Base-by-base conservation (phyloP, 768 basidiomycete species). In the Atractiella rhizophila region DNA sequence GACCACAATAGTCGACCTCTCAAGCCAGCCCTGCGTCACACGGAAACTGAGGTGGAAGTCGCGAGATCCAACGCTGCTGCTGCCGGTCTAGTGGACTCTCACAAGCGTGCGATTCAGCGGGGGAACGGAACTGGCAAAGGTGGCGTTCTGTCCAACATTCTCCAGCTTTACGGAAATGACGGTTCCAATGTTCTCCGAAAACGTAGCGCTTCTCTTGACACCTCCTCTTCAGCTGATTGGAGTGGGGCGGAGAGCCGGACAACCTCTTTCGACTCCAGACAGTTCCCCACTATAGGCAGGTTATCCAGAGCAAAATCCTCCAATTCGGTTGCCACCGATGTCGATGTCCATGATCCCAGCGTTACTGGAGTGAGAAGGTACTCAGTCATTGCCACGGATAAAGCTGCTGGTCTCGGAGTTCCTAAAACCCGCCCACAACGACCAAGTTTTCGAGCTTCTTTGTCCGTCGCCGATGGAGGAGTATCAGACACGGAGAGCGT, bases 71-170 rank as follows among this genome's bases (percentile, higher is more conserved):
- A 47, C 4, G 32, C 42, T 10, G 43, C 46, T 34, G 50, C 50
- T 15, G 45, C 44, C 13, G 48, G 42, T 18, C 32, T 51, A 16
- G 50, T 51, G 39, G 35, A 51, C 39, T 20, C 40, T 11, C 48
- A 49, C 35, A 40, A 42, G 19, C 35, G 35, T n/a, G 44, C 32
- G 5, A 33, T 37, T 12, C 38, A 30, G 18, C 37, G 33, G 32
- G 20, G 25, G 28, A 44, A 40, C 10, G 20, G 18, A 15, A 32
- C 32, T 12, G 20, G 43, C 23, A 57, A 62, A 23, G 66, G 63
- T 20, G 68, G 69, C 6, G 51, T 68, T 39, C 62, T 68, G 8
- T 61, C 67, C 9, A 66, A 66, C 40, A 62, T 69, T 41, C 59
- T 70, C 54, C 65, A 70, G 48, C 59, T 70, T 41, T 67, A 67